Percentiles rank a stretch among this genome's conserved stretches.
Evolutionary conservation across 305 asterid genomes (phyloP).

Genomic region (Nicotiana rustica): DNA sequence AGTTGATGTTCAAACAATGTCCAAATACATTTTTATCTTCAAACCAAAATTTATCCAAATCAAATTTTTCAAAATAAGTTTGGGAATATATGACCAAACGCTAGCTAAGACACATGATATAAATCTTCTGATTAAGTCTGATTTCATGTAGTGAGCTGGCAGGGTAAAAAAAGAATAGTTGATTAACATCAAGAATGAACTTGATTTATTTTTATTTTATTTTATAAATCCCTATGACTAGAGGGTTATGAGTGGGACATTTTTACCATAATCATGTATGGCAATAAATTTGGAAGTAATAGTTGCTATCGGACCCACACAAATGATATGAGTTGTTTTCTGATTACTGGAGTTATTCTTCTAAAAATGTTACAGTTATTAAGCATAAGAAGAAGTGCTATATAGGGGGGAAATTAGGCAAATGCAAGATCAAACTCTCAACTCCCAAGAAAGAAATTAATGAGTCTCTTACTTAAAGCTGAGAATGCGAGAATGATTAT

Average conservation of each 20-base stretch:
- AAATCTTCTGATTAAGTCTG: neutral
- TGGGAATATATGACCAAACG: no score
- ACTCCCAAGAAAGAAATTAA: constrained; percentile 36
- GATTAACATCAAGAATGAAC: neutral
- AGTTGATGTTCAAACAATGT: no score
- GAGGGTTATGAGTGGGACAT: neutral
- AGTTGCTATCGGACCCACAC: neutral
- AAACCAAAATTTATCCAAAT: no score
- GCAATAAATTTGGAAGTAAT: constrained; percentile 3
- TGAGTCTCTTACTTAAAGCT: constrained; percentile 16
- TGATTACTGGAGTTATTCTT: neutral
- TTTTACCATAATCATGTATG: constrained; percentile 2
- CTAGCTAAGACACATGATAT: neutral
- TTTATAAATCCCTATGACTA: neutral
- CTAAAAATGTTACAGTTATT: neutral
- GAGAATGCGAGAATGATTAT: neutral
- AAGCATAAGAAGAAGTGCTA: neutral
- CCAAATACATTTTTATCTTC: no score
- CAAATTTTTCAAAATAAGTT: no score
- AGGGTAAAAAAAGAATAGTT: neutral
- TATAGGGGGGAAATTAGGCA: no score
- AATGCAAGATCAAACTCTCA: neutral
- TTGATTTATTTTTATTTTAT: no score
- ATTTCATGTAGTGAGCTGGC: neutral
- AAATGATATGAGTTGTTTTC: neutral